Evolutionary conservation across 345 rosid genomes (phyloP).

Genomic region (Excoecaria cochinchinensis): DNA sequence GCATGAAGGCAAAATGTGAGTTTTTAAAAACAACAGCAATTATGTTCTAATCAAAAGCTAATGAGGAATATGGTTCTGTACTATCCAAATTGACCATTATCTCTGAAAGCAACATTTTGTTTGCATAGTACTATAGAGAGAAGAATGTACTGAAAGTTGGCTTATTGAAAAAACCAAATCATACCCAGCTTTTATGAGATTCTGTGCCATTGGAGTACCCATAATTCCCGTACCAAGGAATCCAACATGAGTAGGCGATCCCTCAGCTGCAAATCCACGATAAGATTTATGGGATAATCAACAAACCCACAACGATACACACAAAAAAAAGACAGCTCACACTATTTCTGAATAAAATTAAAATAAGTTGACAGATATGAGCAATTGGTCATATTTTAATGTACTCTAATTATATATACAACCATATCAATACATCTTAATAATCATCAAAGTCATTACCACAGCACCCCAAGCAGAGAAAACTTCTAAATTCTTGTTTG

Average conservation of each 20-base stretch:
- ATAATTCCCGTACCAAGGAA: conserved; percentile 32
- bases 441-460: background rate
- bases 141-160: conserved; percentile 11
- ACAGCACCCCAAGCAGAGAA: background rate
- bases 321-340: too few species aligned
- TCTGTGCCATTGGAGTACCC: conserved; percentile 93
- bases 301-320: too few species aligned
- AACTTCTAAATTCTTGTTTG: background rate
- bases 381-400: background rate
- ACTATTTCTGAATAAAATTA: too few species aligned
- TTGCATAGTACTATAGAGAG: conserved; percentile 33
- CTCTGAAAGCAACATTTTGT: conserved; percentile 51
- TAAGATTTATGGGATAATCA: too few species aligned
- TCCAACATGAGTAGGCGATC: too few species aligned
- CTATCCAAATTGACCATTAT: conserved; percentile 11
- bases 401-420: background rate
- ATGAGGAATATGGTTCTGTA: background rate
- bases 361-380: too few species aligned
- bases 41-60: background rate
- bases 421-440: background rate
- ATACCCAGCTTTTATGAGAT: conserved; percentile 93
- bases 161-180: conserved; percentile 3
- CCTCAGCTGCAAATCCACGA: too few species aligned
- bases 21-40: background rate
- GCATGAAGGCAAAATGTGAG: background rate